Conservation (phyloP, 225 moss, liverwort and hornwort species). For the Rhytidiadelphus loreus region DNA sequence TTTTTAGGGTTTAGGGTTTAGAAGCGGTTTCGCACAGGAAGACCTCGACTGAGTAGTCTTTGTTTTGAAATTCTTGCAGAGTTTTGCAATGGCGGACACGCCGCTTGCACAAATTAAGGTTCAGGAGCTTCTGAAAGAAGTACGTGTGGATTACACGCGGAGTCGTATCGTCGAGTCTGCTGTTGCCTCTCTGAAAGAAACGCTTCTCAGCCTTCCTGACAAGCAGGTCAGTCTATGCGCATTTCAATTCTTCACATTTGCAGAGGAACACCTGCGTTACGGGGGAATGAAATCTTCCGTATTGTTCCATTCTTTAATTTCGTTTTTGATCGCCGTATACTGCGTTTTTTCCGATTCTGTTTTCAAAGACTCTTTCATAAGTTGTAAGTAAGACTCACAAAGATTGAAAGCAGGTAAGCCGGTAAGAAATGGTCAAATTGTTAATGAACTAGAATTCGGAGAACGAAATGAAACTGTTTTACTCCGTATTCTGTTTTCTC, state of each 20-base stretch:
- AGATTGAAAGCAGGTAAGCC: neutral
- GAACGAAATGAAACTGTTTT: neutral
- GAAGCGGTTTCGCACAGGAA: neutral
- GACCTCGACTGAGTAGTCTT: neutral
- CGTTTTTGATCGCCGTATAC: neutral
- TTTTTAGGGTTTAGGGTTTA: constrained; percentile 18
- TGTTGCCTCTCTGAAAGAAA: constrained; percentile 19
- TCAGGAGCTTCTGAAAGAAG: constrained; percentile 85
- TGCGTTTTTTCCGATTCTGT: neutral
- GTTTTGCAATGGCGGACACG: constrained; percentile 24
- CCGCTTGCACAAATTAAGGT: constrained; percentile 61
- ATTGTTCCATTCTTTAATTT: neutral
- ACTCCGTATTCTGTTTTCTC: neutral
- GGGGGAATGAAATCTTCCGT: neutral
- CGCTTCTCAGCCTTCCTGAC: constrained; percentile 18
- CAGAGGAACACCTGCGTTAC: neutral
- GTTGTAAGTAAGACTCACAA: neutral
- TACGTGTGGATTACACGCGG: constrained; percentile 59
- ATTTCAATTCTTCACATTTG: neutral
- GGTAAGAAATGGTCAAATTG: neutral
- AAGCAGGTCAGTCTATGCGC: constrained; percentile 30
- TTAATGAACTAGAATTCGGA: neutral
- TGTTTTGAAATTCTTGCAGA: neutral
- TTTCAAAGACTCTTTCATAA: neutral
- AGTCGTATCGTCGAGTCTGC: constrained; percentile 34